Base-by-base conservation (phyloP, 1,139 yeast genomes). In the Yamadazyma siamensis region DNA sequence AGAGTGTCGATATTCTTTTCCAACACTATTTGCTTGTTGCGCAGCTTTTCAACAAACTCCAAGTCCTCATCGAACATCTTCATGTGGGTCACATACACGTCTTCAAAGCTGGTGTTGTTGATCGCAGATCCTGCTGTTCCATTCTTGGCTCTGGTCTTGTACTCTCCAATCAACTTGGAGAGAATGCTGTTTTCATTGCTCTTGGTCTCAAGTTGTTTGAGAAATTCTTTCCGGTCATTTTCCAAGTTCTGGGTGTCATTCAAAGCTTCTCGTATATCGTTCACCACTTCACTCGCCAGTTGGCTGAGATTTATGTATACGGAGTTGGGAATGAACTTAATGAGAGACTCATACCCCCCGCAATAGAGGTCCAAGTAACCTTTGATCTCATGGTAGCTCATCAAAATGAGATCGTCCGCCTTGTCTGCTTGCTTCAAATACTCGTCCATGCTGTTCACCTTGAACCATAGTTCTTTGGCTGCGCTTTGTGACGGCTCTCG, bases 391-490 rank as follows among this genome's bases (percentile, higher is more conserved):
- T 49, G 41, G 36, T 71, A 72, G 37, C 73, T 74, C 6, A 53
- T 50, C 8, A 57, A 47, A 0, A 83, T 71, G 3, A 65, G 50
- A 3, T 54, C 55, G 51, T 88, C 95, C 3, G 94, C 85, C 3
- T 58, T 49, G 20, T 61, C 59, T 1, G 95, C 94, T 39, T 78
- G 77, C 2, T 48, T 46, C 13, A 83, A 51, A 46, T 80, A 83
- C 4, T 52, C 54, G 21, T 60, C 60, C 54, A 79, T 61, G 18
- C 65, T 67, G 4, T 52, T 47, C 3, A 78, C 52, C 29, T 69
- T 69, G 2, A 52, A 54, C 38, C 59, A 46, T 3, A 72, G 54
- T 0, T 55, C 58, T 3, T 47, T 36, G 2, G 65, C 65, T 2
- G 75, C 70, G 4, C 50, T 63, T 8, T 49, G 43, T 1, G 80